phyloP scores from a whole-genome alignment of 495 filamentous ascomycete genomes.

The Tuber magnatum region DNA sequence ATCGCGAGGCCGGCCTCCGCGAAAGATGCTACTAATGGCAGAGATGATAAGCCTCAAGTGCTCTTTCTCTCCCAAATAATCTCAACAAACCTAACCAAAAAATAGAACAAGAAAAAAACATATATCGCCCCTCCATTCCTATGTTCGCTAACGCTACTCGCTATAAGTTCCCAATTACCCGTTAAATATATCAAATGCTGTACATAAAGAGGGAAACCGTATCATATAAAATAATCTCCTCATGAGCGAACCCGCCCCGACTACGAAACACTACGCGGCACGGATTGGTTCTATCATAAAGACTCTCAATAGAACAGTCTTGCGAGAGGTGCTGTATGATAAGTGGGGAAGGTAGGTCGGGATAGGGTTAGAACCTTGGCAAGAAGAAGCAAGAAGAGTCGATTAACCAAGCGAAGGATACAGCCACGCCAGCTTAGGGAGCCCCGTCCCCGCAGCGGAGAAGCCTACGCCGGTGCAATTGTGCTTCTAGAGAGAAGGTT shows the following conservation, averaged over 20 bases:
- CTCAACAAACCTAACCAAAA: background rate
- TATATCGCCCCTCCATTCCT: background rate
- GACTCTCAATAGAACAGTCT: background rate
- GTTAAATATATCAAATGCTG: background rate
- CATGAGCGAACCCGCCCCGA: background rate
- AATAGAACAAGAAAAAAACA: background rate
- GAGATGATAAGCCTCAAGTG: background rate
- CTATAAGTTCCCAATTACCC: background rate
- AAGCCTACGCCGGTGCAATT: background rate
- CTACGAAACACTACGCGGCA: background rate
- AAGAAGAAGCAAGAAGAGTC: background rate
- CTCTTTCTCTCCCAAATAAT: slow-evolving; percentile 3
- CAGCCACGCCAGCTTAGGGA: background rate
- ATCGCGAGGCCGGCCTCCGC: background rate
- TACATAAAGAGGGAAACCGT: background rate
- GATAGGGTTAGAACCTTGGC: background rate
- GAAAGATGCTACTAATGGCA: background rate
- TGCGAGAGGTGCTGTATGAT: background rate
- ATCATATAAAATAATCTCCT: background rate
- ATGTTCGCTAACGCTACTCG: background rate
- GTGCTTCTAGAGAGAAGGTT: background rate
- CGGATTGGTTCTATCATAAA: background rate
- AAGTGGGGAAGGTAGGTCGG: background rate
- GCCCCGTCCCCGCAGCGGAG: background rate
- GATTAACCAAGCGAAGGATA: background rate